Evolutionary conservation across 305 asterid species (phyloP), one percentile per base, ranked within the genome.

Genomic region (Nicotiana rustica): DNA sequence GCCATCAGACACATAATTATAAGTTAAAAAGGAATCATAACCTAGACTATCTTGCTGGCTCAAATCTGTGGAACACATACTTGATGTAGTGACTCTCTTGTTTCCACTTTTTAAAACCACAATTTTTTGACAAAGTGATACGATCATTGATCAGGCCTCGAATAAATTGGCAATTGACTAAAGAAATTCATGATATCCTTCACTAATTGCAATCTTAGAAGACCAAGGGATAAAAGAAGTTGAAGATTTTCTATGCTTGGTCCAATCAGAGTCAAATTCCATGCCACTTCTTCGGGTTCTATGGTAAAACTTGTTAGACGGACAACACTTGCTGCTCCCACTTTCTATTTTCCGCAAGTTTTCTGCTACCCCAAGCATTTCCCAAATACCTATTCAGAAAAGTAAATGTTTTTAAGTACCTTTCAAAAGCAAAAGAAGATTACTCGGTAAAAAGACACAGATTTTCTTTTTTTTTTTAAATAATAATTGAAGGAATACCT

Each of bases 151-250:
- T 71, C 67, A 83, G 68, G 25, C 67, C 77, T 83, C 71, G 52
- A 85, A 81, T 18, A 60, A 44, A 60, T 82, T 69, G 61, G 70
- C 59, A 44, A 68, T 75, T 64, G 64, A 88, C 82, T 89, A 92
- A 66, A 86, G 90, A 88, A 90, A 87, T 71, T 92, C 98, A 25
- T 87, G 91, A 84, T 89, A 93, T 79, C 92, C 95, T 87, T 93
- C 94, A 84, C 90, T 86, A 70, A 91, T 85, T 73, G 96, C 89
- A 67, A 93, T 91, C 86, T 90, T 92, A 91, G 91, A 88, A 83
- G 93, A 90, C 97, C 97, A 90, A 70, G 91, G 91, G 89, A 94
- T 88, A 81, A 88, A 89, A 59, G 94, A 88, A 69, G 90, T 88
- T 55, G 89, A 83, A 31, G 88, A 86, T 68, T 83, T 87, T 66